phyloP scores from a whole-genome alignment of 805 yeast species.

The Saturnispora zaruensis region DNA sequence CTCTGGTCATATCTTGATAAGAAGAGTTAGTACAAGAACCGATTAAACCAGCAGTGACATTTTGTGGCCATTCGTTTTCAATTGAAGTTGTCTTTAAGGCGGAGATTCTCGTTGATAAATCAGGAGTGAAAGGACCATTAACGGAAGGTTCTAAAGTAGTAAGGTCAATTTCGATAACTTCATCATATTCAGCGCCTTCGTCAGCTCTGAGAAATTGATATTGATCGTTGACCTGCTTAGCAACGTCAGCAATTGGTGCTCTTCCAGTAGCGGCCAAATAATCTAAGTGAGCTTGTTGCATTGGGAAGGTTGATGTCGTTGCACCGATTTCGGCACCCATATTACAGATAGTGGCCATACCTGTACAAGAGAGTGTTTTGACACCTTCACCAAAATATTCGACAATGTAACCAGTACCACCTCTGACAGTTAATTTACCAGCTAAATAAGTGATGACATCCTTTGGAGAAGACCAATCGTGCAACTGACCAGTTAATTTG shows the following conservation, averaged over 20 bases:
- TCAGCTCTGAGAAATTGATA: constrained; percentile 73
- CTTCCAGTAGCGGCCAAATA: constrained; percentile 85
- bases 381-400: constrained; percentile 97
- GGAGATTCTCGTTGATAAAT: constrained; percentile 91
- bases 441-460: constrained; percentile 90
- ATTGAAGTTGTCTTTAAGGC: constrained; percentile 76
- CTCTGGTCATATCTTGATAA: constrained; percentile 96
- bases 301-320: constrained; percentile 96
- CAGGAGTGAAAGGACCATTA: constrained; percentile 98
- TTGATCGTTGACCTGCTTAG: constrained; percentile 53
- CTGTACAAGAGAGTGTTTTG: constrained; percentile 85
- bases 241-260: constrained; percentile 75
- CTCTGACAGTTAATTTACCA: constrained; percentile 91
- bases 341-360: constrained; percentile 99
- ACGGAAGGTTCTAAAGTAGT: constrained; percentile 88
- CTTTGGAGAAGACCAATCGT: constrained; percentile 97
- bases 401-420: constrained; percentile 96
- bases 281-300: constrained; percentile 79
- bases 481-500: constrained; percentile 82
- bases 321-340: constrained; percentile 99
- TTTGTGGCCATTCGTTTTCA: constrained; percentile 86
- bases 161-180: constrained; percentile 84
- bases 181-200: constrained; percentile 88
- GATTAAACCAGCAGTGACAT: constrained; percentile 88
- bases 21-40: constrained; percentile 99